A percentile compares a stretch with the other conserved stretches of the same genome.
Conservation (phyloP, 139 green algal species). For the Chlamydomonas sp. region DNA sequence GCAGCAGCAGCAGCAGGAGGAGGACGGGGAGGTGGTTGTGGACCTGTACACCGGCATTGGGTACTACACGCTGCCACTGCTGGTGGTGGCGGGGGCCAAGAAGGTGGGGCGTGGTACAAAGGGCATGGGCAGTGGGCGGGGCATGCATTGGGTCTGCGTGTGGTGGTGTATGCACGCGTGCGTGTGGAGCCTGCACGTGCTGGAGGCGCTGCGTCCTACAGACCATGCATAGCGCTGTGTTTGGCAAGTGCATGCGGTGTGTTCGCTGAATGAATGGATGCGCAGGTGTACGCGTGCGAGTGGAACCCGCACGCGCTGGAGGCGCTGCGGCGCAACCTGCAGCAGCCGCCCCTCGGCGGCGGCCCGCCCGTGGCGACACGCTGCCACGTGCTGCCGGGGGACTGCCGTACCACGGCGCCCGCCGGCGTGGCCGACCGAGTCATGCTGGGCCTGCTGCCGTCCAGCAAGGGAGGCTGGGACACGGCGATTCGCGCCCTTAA, state of each 20-base stretch:
- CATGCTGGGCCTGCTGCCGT: conserved; percentile 78
- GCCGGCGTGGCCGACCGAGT: conserved; percentile 76
- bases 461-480: conserved; percentile 65
- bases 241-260: no score
- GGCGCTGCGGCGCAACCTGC: conserved; percentile 67
- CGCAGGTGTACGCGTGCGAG: conserved; percentile 80
- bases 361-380: conserved; percentile 40
- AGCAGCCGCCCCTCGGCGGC: conserved; percentile 15
- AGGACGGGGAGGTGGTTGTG: conserved; percentile 70
- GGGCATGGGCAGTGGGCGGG: no score
- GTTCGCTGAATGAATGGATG: not conserved
- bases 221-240: no score
- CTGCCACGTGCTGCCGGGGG: conserved; percentile 71
- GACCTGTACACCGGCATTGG: conserved; percentile 86
- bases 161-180: conserved; percentile 38
- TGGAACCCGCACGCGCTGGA: conserved; percentile 78
- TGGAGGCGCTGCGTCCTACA: conserved; percentile 55
- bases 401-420: conserved; percentile 65
- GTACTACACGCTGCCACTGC: conserved; percentile 84
- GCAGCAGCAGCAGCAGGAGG: not conserved
- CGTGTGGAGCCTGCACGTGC: conserved; percentile 81
- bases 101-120: conserved; percentile 16
- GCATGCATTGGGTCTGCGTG: no score
- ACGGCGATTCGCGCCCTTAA: conserved; percentile 68
- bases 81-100: conserved; percentile 52